Percentiles rank a stretch among this genome's conserved stretches.
These are phyloP conservation scores for Amanita thiersii DNA, from an alignment of 768 basidiomycete genomes.

Conservation along the genomic window DNA sequence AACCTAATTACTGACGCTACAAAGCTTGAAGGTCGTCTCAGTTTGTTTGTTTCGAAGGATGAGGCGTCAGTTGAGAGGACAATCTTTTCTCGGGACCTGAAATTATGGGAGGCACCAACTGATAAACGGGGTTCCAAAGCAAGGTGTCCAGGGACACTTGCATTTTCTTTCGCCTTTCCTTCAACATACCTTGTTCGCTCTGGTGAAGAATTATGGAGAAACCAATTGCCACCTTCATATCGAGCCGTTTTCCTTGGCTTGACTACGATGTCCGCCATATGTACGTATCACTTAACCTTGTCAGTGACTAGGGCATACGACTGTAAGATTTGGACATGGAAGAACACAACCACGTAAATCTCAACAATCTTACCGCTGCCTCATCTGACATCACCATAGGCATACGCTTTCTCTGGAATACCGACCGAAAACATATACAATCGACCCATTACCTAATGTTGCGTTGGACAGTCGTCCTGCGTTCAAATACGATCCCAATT, in stretches of 20 bases:
- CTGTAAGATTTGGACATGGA: conserved; percentile 25
- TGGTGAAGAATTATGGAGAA: conserved; percentile 18
- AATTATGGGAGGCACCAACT: conserved; percentile 23
- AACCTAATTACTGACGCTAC: background rate
- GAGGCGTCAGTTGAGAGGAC: conserved; percentile 21
- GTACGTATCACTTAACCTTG: conserved; percentile 25
- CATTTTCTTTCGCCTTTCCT: conserved; percentile 29
- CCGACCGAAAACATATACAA: background rate
- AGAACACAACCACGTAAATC: conserved; percentile 27
- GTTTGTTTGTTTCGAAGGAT: conserved; percentile 24
- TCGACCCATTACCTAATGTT: background rate
- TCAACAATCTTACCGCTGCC: background rate
- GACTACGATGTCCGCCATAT: conserved; percentile 24
- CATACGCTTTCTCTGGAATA: background rate
- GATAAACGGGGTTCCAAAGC: conserved; percentile 9
- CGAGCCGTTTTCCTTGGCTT: conserved; percentile 24
- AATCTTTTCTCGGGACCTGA: conserved; percentile 19
- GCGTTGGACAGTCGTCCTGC: background rate
- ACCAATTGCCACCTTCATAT: conserved; percentile 30
- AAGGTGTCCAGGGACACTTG: conserved; percentile 28
- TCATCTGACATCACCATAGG: background rate
- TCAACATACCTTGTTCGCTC: no score
- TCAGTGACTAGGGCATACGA: conserved; percentile 22
- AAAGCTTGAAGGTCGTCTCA: conserved; percentile 28
- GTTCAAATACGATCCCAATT: background rate